phyloP scores from a whole-genome alignment of 2,329 filamentous ascomycete species.

The Rutstroemia sydowiana region DNA sequence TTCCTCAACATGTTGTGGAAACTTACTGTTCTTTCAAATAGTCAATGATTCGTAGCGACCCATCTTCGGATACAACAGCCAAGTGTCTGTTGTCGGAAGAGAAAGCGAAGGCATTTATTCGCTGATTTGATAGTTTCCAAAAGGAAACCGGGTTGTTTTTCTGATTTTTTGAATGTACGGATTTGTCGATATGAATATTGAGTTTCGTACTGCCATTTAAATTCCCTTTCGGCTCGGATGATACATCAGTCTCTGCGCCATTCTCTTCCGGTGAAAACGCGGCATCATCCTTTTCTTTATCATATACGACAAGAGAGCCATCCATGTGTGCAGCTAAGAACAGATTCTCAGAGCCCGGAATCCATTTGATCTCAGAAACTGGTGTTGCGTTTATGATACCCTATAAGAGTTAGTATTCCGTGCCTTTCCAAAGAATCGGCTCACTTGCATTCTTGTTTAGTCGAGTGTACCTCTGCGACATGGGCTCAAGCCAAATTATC shows the following conservation, averaged over 20 bases:
- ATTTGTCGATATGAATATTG: conserved; percentile 79
- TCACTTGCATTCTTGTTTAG: conserved; percentile 82
- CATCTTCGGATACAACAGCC: conserved; percentile 87
- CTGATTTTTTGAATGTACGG: conserved; percentile 87
- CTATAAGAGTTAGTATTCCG: conserved; percentile 34
- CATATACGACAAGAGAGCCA: conserved; percentile 84
- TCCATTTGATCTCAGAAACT: conserved; percentile 83
- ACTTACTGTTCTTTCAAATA: conserved; percentile 81
- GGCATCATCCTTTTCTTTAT: conserved; percentile 92
- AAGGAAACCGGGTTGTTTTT: conserved; percentile 86
- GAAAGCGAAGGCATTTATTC: conserved; percentile 86
- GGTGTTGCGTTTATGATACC: conserved; percentile 82
- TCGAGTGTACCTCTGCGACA: conserved; percentile 89
- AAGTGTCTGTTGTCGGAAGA: conserved; percentile 83
- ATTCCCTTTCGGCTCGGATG: conserved; percentile 26
- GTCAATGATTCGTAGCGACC: conserved; percentile 81
- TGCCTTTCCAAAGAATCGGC: background rate
- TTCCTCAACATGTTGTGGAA: background rate
- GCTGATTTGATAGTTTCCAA: conserved; percentile 88
- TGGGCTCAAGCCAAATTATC: conserved; percentile 97
- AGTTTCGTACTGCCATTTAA: conserved; percentile 41
- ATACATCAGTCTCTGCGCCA: conserved; percentile 25
- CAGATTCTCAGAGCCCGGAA: conserved; percentile 86
- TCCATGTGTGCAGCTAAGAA: conserved; percentile 92
- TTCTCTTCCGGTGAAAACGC: conserved; percentile 67